These are phyloP conservation scores for Xerocomus nothofagi DNA, from an alignment of 1,284 basidiomycete genomes.

Conservation along the genomic window DNA sequence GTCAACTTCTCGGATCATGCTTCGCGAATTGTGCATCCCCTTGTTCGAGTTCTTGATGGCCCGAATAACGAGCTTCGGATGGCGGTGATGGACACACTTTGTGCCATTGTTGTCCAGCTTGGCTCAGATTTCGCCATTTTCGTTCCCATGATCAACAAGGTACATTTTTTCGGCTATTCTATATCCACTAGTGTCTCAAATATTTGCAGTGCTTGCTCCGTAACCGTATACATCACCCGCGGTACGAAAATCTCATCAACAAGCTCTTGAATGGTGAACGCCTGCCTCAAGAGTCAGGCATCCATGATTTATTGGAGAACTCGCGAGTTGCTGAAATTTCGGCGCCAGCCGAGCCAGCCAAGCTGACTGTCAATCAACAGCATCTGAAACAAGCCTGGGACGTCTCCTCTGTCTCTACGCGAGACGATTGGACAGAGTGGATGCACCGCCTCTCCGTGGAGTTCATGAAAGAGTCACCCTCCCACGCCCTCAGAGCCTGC, in stretches of 20 bases:
- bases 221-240: conserved; percentile 79
- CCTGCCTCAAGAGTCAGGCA: conserved; percentile 73
- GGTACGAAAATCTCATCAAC: conserved; percentile 86
- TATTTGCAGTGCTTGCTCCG: conserved; percentile 68
- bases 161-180: conserved; percentile 30
- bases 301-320: conserved; percentile 63
- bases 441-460: conserved; percentile 92
- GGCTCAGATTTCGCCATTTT: conserved; percentile 98
- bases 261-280: conserved; percentile 93
- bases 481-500: conserved; percentile 94
- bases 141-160: conserved; percentile 96
- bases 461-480: conserved; percentile 98
- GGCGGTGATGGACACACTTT: conserved; percentile 92
- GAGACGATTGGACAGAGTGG: conserved; percentile 97
- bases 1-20: conserved; percentile 99
- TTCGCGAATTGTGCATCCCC: conserved; percentile 94
- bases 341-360: conserved; percentile 79
- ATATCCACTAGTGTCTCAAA: conserved; percentile 5
- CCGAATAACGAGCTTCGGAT: conserved; percentile 81
- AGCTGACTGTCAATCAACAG: conserved; percentile 96
- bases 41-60: conserved; percentile 85
- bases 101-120: conserved; percentile 89
- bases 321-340: conserved; percentile 68
- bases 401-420: conserved; percentile 74
- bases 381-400: conserved; percentile 99